These are phyloP conservation scores for Gillenia trifoliata DNA, from an alignment of 306 rosid species.

Conservation along the genomic window DNA sequence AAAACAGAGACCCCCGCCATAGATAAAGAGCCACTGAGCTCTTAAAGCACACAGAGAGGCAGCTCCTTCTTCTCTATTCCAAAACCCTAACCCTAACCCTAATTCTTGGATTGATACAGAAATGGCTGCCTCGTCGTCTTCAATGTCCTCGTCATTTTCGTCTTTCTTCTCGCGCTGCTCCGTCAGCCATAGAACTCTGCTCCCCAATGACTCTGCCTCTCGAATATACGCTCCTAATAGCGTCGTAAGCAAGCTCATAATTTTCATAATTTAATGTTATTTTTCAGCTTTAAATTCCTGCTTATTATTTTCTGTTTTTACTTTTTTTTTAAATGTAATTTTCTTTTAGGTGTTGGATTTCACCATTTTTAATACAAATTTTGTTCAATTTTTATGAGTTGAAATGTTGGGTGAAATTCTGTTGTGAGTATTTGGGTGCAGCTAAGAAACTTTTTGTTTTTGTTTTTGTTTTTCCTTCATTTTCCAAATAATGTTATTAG, in stretches of 20 bases:
- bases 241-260: conserved; percentile 32
- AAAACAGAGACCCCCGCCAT: conserved; percentile 46
- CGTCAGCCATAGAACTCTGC: conserved; percentile 14
- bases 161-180: conserved; percentile 32
- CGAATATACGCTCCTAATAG: conserved; percentile 20
- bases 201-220: conserved; percentile 26
- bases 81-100: conserved; percentile 25
- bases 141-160: conserved; percentile 29
- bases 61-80: not conserved
- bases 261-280: not conserved
- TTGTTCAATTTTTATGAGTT: not conserved
- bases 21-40: conserved; percentile 19
- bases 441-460: not conserved
- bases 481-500: too few relatives aligned
- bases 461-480: too few relatives aligned
- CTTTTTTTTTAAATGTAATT: not conserved
- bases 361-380: not conserved
- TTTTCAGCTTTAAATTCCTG: not conserved
- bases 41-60: not conserved
- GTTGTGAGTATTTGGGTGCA: not conserved
- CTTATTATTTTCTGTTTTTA: not conserved
- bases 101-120: not conserved
- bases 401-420: not conserved
- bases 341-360: not conserved
- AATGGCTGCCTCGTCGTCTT: conserved; percentile 56